These are phyloP conservation scores for Candida boleticola DNA, from an alignment of 805 yeast species.

Conservation along the genomic window DNA sequence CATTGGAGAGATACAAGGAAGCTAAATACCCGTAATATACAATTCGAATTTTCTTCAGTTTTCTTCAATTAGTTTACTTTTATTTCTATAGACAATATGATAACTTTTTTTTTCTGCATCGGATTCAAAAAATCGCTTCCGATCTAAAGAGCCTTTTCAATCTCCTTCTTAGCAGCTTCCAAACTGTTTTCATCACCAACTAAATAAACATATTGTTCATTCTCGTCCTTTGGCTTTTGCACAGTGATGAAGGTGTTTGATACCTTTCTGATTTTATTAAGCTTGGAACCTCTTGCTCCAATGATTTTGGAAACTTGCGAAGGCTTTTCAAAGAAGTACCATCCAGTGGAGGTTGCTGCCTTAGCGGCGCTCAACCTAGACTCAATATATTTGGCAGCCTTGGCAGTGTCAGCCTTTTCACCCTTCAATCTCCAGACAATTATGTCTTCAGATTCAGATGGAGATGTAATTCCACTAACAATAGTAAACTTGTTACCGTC, in stretches of 20 bases:
- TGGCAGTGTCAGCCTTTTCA: conserved; percentile 44
- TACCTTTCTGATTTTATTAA: conserved; percentile 58
- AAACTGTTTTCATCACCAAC: conserved; percentile 61
- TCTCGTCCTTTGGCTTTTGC: conserved; percentile 56
- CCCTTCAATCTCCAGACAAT: conserved; percentile 74
- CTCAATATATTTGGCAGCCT: conserved; percentile 52
- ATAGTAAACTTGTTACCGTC: conserved; percentile 45
- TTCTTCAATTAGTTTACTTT: not conserved
- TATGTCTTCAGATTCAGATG: conserved; percentile 21
- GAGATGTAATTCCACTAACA: conserved; percentile 28
- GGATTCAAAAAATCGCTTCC: no score
- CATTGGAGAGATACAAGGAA: conserved; percentile 39
- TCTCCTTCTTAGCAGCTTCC: conserved; percentile 24
- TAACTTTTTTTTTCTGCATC: not conserved
- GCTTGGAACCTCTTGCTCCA: conserved; percentile 73
- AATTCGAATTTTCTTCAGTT: no score
- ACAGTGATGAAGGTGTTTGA: conserved; percentile 59
- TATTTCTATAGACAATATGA: conserved; percentile 1
- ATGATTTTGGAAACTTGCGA: conserved; percentile 60
- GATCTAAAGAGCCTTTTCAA: conserved; percentile 9
- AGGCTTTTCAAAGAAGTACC: conserved; percentile 56
- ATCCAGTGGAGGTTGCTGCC: conserved; percentile 51
- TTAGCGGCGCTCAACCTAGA: conserved; percentile 47
- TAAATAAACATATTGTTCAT: conserved; percentile 53
- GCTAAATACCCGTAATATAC: conserved; percentile 19